Evolutionary conservation across 768 basidiomycete species (phyloP).

Genomic region (Imleria badia): DNA sequence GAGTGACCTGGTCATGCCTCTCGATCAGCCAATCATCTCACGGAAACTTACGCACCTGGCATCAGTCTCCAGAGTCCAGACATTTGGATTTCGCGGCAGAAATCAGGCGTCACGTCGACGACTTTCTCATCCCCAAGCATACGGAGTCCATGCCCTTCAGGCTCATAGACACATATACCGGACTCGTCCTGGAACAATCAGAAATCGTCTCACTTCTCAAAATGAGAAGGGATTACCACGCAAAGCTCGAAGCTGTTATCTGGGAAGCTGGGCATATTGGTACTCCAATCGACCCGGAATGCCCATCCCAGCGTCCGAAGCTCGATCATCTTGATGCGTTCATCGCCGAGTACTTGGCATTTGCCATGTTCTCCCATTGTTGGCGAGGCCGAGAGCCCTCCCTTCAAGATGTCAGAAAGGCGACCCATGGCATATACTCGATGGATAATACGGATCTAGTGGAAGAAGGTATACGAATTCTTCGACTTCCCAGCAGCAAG

Average conservation of each 20-base stretch:
- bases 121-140: constrained; percentile 13
- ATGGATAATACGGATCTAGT: too few species aligned
- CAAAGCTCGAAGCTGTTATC: constrained; percentile 2
- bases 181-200: constrained; percentile 16
- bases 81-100: constrained; percentile 16
- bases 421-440: constrained; percentile 18
- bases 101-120: constrained; percentile 13
- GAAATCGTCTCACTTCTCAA: constrained; percentile 20
- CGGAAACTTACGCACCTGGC: too few species aligned
- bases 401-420: constrained; percentile 19
- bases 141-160: constrained; percentile 22
- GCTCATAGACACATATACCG: constrained; percentile 27
- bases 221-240: constrained; percentile 10
- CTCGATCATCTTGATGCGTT: constrained; percentile 9
- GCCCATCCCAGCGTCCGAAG: background rate
- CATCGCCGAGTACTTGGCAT: constrained; percentile 22
- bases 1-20: too few species aligned
- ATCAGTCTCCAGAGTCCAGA: too few species aligned
- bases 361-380: constrained; percentile 29
- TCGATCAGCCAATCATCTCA: too few species aligned
- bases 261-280: background rate
- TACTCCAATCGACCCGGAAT: background rate
- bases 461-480: too few species aligned
- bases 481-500: background rate
- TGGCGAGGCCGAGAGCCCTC: constrained; percentile 22